A percentile compares a stretch with the other conserved stretches of the same genome.
phyloP scores from a whole-genome alignment of 805 yeast genomes.

The Saitoella complicata region DNA sequence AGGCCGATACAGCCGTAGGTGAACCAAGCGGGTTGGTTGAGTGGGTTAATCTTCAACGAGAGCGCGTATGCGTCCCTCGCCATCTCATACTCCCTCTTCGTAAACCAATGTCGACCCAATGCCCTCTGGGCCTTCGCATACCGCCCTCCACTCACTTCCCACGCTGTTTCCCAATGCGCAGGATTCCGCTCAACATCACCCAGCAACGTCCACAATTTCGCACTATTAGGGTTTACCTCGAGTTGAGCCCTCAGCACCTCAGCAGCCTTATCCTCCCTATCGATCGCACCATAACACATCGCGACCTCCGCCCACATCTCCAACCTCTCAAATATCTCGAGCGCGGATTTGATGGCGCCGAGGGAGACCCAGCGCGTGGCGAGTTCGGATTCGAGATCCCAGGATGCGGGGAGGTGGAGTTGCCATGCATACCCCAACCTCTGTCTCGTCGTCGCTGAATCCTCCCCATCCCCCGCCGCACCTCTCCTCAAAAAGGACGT shows the following conservation, averaged over 20 bases:
- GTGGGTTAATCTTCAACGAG: slow-evolving; percentile 55
- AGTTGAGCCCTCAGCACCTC: slow-evolving; percentile 40
- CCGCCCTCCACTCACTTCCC: slow-evolving; percentile 51
- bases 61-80: slow-evolving; percentile 60
- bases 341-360: slow-evolving; percentile 73
- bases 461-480: slow-evolving; percentile 15
- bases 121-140: slow-evolving; percentile 79
- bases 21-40: slow-evolving; percentile 72
- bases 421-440: slow-evolving; percentile 58
- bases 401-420: slow-evolving; percentile 62
- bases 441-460: slow-evolving; percentile 27
- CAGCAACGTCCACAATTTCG: slow-evolving; percentile 64
- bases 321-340: slow-evolving; percentile 72
- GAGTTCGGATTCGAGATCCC: slow-evolving; percentile 65
- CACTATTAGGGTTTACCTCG: slow-evolving; percentile 38
- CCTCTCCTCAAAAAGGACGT: not conserved
- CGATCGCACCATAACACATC: slow-evolving; percentile 72
- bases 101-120: slow-evolving; percentile 53
- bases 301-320: slow-evolving; percentile 71
- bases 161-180: slow-evolving; percentile 60
- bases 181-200: slow-evolving; percentile 81
- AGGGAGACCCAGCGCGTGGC: slow-evolving; percentile 78
- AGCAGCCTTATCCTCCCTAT: slow-evolving; percentile 36
- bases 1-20: slow-evolving; percentile 83
- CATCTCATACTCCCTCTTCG: slow-evolving; percentile 30